These are phyloP conservation scores for Dimocarpus longan DNA, from an alignment of 345 rosid species.

Conservation along the genomic window DNA sequence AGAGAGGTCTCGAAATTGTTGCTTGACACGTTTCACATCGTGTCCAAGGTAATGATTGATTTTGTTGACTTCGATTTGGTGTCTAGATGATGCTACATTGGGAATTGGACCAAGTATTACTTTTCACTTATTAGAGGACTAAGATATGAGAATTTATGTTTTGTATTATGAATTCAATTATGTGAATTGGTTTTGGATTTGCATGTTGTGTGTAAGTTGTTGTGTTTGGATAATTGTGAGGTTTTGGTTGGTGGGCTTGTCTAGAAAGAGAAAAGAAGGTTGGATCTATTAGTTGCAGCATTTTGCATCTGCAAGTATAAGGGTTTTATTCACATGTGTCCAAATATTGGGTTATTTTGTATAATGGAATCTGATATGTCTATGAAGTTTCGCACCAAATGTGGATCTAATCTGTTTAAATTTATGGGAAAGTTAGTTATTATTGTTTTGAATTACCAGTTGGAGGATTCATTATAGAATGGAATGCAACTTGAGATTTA, in stretches of 20 bases:
- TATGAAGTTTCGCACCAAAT: not conserved
- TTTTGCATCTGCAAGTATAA: not conserved
- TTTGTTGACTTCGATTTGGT: not conserved
- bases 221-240: not conserved
- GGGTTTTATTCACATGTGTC: not conserved
- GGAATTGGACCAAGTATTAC: not conserved
- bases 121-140: not conserved
- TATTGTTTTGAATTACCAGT: not conserved
- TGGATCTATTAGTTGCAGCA: conserved; percentile 6
- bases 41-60: conserved; percentile 63
- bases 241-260: not conserved
- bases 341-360: not conserved
- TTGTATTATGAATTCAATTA: not conserved
- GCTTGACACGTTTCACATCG: conserved; percentile 92
- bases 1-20: conserved; percentile 84
- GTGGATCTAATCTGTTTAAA: not conserved
- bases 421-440: not conserved
- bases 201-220: not conserved
- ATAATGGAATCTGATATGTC: not conserved
- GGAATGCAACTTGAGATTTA: not conserved
- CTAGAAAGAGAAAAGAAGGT: not conserved
- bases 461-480: not conserved
- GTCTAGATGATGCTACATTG: not conserved
- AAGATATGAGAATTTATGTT: not conserved
- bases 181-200: not conserved